These are phyloP conservation scores for Ceriops tagal DNA, from an alignment of 345 rosid species.

Conservation along the genomic window DNA sequence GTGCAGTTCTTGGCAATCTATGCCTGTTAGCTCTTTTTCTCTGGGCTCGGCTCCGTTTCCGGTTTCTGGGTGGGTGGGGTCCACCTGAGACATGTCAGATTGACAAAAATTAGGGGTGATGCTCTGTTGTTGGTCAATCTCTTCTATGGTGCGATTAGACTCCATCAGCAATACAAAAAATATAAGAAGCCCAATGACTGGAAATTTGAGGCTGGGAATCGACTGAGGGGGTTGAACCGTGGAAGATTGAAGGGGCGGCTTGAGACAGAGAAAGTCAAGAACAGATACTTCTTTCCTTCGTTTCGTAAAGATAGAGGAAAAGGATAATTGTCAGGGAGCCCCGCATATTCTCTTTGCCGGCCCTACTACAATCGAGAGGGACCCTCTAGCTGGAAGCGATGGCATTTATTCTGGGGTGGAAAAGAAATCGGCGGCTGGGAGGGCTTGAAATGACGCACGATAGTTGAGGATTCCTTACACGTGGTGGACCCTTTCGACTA, in stretches of 20 bases:
- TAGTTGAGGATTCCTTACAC: neutral
- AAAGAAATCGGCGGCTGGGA: constrained; percentile 28
- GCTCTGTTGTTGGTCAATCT: constrained; percentile 36
- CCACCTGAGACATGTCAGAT: constrained; percentile 25
- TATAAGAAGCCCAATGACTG: neutral
- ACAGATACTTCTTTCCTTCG: too few relatives aligned
- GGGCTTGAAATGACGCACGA: neutral
- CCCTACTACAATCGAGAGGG: constrained; percentile 34
- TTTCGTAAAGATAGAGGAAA: neutral
- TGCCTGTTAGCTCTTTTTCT: constrained; percentile 32
- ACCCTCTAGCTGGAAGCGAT: constrained; percentile 7
- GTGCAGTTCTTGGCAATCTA: constrained; percentile 20
- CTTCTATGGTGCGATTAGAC: constrained; percentile 25
- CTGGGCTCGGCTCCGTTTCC: constrained; percentile 26
- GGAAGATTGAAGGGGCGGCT: neutral
- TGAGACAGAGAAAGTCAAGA: neutral
- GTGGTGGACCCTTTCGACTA: neutral
- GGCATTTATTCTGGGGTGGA: constrained; percentile 17
- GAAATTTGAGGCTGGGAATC: neutral
- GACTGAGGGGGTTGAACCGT: neutral
- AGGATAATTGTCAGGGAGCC: neutral
- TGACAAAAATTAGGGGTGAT: constrained; percentile 23
- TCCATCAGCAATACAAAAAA: neutral
- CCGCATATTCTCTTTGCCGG: constrained; percentile 22
- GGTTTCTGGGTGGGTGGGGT: constrained; percentile 16